A percentile compares a stretch with the other conserved stretches of the same genome.
phyloP scores from a whole-genome alignment of 2,329 filamentous ascomycete genomes.

The Hortaea werneckii region DNA sequence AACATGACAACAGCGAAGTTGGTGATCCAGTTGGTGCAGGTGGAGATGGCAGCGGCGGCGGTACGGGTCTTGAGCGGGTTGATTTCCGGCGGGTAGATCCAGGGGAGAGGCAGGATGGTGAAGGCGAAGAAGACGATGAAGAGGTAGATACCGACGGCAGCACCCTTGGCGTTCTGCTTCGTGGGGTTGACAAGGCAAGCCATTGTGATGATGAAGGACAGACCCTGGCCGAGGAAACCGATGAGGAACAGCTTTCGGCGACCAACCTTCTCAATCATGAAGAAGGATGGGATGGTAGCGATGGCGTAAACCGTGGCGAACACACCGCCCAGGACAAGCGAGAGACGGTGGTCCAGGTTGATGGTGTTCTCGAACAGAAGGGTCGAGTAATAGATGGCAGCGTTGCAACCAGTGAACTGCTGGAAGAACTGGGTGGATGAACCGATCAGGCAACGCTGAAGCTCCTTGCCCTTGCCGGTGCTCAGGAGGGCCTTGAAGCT shows the following conservation, averaged over 20 bases:
- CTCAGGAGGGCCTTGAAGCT: constrained; percentile 39
- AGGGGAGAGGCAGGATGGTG: constrained; percentile 17
- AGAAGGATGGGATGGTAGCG: not conserved
- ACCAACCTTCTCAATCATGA: not conserved
- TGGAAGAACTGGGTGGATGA: constrained; percentile 51
- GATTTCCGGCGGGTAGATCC: constrained; percentile 53
- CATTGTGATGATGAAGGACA: constrained; percentile 40
- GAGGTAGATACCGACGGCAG: constrained; percentile 22
- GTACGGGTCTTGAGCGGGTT: constrained; percentile 27
- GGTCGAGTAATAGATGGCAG: not conserved
- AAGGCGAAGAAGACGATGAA: constrained; percentile 19
- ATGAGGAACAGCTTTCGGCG: not conserved
- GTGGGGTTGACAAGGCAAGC: constrained; percentile 24
- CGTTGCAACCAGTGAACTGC: constrained; percentile 40
- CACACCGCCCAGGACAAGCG: not conserved
- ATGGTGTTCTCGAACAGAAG: not conserved
- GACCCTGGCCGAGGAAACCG: constrained; percentile 37
- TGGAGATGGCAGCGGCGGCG: constrained; percentile 23
- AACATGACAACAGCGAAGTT: constrained; percentile 4
- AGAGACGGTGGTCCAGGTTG: not conserved
- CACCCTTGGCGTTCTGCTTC: constrained; percentile 4
- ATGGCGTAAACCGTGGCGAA: not conserved
- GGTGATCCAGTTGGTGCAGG: constrained; percentile 10
- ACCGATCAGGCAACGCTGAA: constrained; percentile 52
- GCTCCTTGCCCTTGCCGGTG: constrained; percentile 49